Conservation (phyloP, 768 basidiomycete genomes). For the Termitomyces sp. region DNA sequence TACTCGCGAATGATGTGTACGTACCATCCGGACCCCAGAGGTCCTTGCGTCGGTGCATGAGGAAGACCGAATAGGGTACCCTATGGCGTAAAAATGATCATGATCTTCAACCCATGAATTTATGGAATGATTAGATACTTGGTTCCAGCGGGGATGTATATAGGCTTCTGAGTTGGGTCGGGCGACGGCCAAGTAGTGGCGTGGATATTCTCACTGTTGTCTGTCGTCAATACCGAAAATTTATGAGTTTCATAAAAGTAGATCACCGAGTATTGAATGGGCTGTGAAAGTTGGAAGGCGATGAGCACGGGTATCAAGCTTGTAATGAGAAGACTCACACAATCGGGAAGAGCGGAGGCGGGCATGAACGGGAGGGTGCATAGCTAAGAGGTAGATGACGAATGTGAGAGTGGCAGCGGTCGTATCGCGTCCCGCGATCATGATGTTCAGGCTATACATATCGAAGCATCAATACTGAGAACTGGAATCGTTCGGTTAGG, state of each 20-base stretch:
- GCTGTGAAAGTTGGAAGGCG: slow-evolving; percentile 12
- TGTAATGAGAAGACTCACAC: slow-evolving; percentile 29
- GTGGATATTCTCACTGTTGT: slow-evolving; percentile 36
- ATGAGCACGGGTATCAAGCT: background rate
- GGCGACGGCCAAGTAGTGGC: slow-evolving; percentile 43
- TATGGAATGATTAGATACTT: slow-evolving; percentile 25
- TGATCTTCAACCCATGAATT: background rate
- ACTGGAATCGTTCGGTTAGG: slow-evolving; percentile 24
- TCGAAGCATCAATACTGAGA: background rate
- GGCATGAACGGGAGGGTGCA: slow-evolving; percentile 38
- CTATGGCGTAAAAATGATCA: slow-evolving; percentile 16
- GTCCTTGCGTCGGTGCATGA: slow-evolving; percentile 62
- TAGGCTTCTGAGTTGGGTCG: slow-evolving; percentile 38
- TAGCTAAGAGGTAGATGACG: slow-evolving; percentile 39
- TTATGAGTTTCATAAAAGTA: background rate
- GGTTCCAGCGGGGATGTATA: slow-evolving; percentile 47
- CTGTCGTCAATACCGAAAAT: background rate
- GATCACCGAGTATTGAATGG: slow-evolving; percentile 44
- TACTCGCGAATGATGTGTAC: slow-evolving; percentile 1
- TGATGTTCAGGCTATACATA: slow-evolving; percentile 32
- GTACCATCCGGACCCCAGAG: slow-evolving; percentile 71
- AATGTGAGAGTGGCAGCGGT: slow-evolving; percentile 40
- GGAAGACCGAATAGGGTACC: slow-evolving; percentile 47
- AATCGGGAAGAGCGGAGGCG: slow-evolving; percentile 52
- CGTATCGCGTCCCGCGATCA: slow-evolving; percentile 43